A percentile compares a stretch with the other conserved stretches of the same genome.
These are phyloP conservation scores for Hericium coralloides DNA, from an alignment of 768 basidiomycete species.

Conservation along the genomic window DNA sequence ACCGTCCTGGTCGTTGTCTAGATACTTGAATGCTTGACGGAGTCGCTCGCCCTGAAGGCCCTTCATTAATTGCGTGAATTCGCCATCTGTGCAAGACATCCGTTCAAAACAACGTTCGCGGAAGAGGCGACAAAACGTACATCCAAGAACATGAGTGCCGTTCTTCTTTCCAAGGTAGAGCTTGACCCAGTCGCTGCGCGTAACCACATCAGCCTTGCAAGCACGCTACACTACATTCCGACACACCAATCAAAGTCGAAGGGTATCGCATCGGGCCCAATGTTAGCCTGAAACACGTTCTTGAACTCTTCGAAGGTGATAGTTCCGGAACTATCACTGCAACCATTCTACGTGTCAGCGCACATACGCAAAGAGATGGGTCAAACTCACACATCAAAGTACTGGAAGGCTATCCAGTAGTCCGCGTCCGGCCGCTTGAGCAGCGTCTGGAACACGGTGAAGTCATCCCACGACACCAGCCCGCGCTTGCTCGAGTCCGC, in stretches of 20 bases:
- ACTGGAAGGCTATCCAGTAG: constrained; percentile 94
- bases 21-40: constrained; percentile 89
- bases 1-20: constrained; percentile 87
- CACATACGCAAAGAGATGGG: background rate
- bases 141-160: constrained; percentile 85
- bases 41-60: constrained; percentile 96
- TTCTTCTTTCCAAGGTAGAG: constrained; percentile 91
- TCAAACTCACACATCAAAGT: constrained; percentile 71
- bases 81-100: constrained; percentile 52
- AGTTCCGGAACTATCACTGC: constrained; percentile 75
- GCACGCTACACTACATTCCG: constrained; percentile 9
- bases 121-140: constrained; percentile 36
- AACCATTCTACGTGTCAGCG: constrained; percentile 20
- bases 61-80: constrained; percentile 98
- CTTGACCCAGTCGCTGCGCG: constrained; percentile 86
- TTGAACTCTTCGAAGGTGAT: constrained; percentile 96
- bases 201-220: background rate
- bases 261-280: constrained; percentile 74
- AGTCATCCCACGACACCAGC: constrained; percentile 90
- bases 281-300: constrained; percentile 75
- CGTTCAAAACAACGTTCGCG: background rate
- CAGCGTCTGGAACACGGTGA: constrained; percentile 88
- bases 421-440: constrained; percentile 94
- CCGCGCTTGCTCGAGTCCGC: constrained; percentile 73
- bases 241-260: constrained; percentile 89